Conservation (phyloP, 352 stramenopile species). For the Globisporangium uncinulatum region DNA sequence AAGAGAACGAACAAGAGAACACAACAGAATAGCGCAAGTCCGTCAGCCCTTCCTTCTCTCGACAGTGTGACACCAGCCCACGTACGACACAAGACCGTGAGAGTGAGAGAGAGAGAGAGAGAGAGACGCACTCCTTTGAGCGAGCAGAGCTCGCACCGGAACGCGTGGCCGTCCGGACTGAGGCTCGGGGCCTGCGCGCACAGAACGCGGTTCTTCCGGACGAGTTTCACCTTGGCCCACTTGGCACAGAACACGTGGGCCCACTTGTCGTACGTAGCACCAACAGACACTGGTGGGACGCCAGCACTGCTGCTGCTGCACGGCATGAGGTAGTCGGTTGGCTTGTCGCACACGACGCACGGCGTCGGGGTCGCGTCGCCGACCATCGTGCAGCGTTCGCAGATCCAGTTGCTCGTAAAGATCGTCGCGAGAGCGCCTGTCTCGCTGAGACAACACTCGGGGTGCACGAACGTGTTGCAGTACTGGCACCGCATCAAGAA, state of each 20-base stretch:
- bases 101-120: not conserved
- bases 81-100: too few relatives aligned
- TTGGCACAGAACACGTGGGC: conserved; percentile 78
- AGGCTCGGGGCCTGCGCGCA: conserved; percentile 32
- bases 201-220: conserved; percentile 62
- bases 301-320: conserved; percentile 20
- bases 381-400: conserved; percentile 64
- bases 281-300: not conserved
- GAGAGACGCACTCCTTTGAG: conserved; percentile 25
- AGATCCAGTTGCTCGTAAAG: conserved; percentile 82
- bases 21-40: not conserved
- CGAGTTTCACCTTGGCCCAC: conserved; percentile 60
- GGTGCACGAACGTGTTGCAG: conserved; percentile 79
- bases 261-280: conserved; percentile 34
- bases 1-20: conserved; percentile 3
- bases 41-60: not conserved
- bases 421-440: conserved; percentile 48
- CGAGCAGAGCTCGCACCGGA: conserved; percentile 58
- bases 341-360: conserved; percentile 63
- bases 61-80: not conserved
- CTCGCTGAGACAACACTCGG: conserved; percentile 74
- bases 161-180: conserved; percentile 17
- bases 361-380: conserved; percentile 26
- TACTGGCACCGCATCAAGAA: conserved; percentile 85
- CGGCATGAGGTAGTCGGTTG: conserved; percentile 79